Evolutionary conservation across 495 filamentous ascomycete species (phyloP).

Genomic region (Staphylotrichum tortipilum): DNA sequence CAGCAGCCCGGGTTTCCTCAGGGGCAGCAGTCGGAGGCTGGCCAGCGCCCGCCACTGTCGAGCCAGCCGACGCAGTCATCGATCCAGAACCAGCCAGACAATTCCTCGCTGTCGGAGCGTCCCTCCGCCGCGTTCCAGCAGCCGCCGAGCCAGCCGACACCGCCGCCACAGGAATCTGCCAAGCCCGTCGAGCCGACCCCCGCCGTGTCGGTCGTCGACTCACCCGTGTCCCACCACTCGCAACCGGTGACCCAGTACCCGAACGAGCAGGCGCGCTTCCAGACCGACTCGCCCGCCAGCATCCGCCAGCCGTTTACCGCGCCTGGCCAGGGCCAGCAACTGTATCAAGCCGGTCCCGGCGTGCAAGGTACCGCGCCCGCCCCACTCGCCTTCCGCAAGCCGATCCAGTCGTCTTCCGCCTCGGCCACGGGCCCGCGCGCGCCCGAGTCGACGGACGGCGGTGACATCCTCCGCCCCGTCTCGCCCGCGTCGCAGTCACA

Average conservation of each 20-base stretch:
- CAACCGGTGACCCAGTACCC: conserved; percentile 14
- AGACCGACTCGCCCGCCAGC: conserved; percentile 16
- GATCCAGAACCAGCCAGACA: conserved; percentile 7
- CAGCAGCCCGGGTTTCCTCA: conserved; percentile 2
- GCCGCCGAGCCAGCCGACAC: conserved; percentile 4
- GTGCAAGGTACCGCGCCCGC: not conserved
- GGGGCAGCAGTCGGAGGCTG: not conserved
- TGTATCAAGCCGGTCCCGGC: not conserved
- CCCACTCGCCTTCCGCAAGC: conserved; percentile 7
- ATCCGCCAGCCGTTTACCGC: conserved; percentile 12
- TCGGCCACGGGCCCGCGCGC: not conserved
- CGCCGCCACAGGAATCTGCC: conserved; percentile 8
- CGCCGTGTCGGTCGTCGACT: conserved; percentile 10
- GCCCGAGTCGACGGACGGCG: not conserved
- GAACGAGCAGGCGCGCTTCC: conserved; percentile 12
- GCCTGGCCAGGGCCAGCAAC: conserved; percentile 1
- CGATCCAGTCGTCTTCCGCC: not conserved
- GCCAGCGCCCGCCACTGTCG: conserved; percentile 2
- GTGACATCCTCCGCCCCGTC: not conserved
- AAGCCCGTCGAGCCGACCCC: conserved; percentile 6
- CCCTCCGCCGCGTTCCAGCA: not conserved
- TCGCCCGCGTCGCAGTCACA: not conserved
- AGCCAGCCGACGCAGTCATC: conserved; percentile 9
- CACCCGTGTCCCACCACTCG: conserved; percentile 17
- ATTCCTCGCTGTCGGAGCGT: not conserved